Conservation (phyloP, 352 stramenopile species). For the Hyphochytrium catenoides region DNA sequence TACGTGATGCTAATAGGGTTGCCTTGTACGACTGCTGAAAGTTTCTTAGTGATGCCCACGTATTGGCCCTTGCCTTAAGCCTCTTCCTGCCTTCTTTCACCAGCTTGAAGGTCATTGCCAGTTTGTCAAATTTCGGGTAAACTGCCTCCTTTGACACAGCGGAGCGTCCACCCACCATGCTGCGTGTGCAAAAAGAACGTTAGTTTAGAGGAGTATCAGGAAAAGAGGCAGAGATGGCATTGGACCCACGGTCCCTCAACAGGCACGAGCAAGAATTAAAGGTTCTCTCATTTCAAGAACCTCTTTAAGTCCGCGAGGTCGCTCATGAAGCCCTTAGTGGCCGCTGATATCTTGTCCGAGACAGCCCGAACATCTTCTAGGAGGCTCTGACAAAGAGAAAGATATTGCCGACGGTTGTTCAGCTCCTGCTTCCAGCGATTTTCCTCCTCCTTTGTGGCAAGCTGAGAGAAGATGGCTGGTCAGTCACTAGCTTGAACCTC, state of each 20-base stretch:
- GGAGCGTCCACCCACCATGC: slow-evolving; percentile 46
- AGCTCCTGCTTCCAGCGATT: slow-evolving; percentile 81
- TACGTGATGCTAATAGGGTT: too few relatives aligned
- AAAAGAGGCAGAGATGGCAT: too few relatives aligned
- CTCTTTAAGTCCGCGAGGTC: slow-evolving; percentile 14
- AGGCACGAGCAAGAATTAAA: too few relatives aligned
- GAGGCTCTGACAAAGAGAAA: slow-evolving; percentile 66
- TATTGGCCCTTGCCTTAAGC: slow-evolving; percentile 1
- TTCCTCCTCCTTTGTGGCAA: too few relatives aligned
- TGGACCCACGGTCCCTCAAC: too few relatives aligned
- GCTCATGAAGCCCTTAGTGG: slow-evolving; percentile 34
- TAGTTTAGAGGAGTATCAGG: slow-evolving; percentile 27
- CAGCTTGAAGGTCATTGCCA: slow-evolving; percentile 44
- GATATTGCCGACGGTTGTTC: slow-evolving; percentile 66
- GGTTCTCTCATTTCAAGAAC: slow-evolving; percentile 12
- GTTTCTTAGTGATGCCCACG: too few relatives aligned
- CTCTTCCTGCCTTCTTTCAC: not conserved
- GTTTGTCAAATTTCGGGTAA: slow-evolving; percentile 74
- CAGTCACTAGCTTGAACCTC: too few relatives aligned
- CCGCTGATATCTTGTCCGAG: slow-evolving; percentile 38
- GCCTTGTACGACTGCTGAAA: too few relatives aligned
- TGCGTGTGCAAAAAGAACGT: not conserved
- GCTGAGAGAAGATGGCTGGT: too few relatives aligned
- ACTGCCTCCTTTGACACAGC: slow-evolving; percentile 78
- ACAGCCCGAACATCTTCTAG: slow-evolving; percentile 70